phyloP scores from a whole-genome alignment of 2,329 filamentous ascomycete species.

The Colletotrichum higginsianum region DNA sequence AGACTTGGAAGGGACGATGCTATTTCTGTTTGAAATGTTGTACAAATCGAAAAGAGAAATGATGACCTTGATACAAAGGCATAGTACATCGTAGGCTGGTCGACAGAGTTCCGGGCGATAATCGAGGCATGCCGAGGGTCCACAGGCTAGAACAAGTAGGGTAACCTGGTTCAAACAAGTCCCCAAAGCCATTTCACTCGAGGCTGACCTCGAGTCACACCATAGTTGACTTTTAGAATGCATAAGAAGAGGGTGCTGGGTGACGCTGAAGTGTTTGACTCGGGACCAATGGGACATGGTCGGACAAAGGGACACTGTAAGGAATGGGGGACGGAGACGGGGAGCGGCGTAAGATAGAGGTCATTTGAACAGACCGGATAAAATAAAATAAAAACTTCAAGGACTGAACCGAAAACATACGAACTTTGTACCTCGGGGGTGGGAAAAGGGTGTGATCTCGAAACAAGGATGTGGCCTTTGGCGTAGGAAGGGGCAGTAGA shows the following conservation, averaged over 20 bases:
- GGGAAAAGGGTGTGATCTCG: constrained; percentile 21
- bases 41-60: not conserved
- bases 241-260: not conserved
- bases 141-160: constrained; percentile 20
- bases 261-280: constrained; percentile 1
- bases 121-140: not conserved
- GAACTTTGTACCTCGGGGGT: constrained; percentile 1
- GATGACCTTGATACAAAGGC: not conserved
- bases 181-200: not conserved
- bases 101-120: not conserved
- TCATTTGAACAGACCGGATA: not conserved
- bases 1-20: not conserved
- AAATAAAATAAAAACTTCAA: constrained; percentile 1
- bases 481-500: constrained; percentile 35
- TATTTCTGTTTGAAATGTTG: not conserved
- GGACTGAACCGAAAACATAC: constrained; percentile 7
- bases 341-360: not conserved
- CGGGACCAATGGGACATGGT: not conserved
- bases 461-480: constrained; percentile 35
- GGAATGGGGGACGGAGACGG: not conserved
- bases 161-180: not conserved
- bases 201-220: not conserved
- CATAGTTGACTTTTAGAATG: not conserved
- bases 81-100: not conserved
- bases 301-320: not conserved